phyloP scores from a whole-genome alignment of 805 yeast genomes.

The Suhomyces vadensis region DNA sequence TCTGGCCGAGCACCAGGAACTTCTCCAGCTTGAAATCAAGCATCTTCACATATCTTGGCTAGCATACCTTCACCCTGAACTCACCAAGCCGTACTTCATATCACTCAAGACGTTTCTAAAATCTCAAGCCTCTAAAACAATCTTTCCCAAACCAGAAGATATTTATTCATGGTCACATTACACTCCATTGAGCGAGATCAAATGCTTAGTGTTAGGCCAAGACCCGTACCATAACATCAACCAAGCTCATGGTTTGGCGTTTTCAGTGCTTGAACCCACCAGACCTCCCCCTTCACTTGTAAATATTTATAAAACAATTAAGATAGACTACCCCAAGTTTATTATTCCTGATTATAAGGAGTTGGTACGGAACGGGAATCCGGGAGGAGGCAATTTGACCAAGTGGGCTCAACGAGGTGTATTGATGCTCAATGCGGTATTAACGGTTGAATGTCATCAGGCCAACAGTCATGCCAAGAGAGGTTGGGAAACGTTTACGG shows the following conservation, averaged over 20 bases:
- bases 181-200: constrained; percentile 73
- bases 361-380: constrained; percentile 24
- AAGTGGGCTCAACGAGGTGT: constrained; percentile 91
- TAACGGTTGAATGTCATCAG: constrained; percentile 89
- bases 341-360: constrained; percentile 47
- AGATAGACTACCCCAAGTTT: constrained; percentile 66
- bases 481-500: constrained; percentile 95
- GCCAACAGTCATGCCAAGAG: constrained; percentile 88
- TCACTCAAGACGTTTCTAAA: constrained; percentile 64
- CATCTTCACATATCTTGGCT: constrained; percentile 83
- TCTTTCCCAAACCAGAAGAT: constrained; percentile 77
- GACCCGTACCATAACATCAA: constrained; percentile 93
- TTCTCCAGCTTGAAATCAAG: constrained; percentile 66
- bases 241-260: constrained; percentile 97
- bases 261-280: constrained; percentile 79
- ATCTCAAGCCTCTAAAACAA: constrained; percentile 47
- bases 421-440: constrained; percentile 77
- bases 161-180: constrained; percentile 90
- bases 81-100: constrained; percentile 83
- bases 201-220: constrained; percentile 86
- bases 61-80: constrained; percentile 60
- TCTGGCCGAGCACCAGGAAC: constrained; percentile 45
- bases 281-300: constrained; percentile 82
- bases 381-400: constrained; percentile 65
- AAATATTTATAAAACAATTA: constrained; percentile 81